These are phyloP conservation scores for Zygnema circumcarinatum DNA, from an alignment of 139 green algal species.

Conservation along the genomic window DNA sequence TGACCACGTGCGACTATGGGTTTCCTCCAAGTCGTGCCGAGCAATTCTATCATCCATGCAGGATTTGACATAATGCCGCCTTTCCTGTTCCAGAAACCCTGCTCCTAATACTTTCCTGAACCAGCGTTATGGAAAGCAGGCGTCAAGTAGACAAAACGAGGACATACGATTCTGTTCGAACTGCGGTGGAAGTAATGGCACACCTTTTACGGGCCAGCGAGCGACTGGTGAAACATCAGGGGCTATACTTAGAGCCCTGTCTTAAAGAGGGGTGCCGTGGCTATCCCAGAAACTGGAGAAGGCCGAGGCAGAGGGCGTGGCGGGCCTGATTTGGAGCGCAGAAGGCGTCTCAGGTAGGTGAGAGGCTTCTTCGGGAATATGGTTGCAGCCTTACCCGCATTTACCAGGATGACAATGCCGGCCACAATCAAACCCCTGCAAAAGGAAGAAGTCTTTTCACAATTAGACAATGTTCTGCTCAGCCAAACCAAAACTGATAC, in stretches of 20 bases:
- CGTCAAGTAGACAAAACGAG: no score
- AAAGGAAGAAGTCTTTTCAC: no score
- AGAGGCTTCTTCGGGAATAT: not conserved
- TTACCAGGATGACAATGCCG: constrained; percentile 26
- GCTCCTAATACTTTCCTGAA: no score
- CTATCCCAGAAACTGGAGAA: not conserved
- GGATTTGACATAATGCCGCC: no score
- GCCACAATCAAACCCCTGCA: constrained; percentile 28
- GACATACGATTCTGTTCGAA: no score
- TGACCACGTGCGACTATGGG: no score
- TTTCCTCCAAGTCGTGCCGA: no score
- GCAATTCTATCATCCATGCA: no score
- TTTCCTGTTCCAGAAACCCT: no score
- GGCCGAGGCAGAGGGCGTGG: not conserved
- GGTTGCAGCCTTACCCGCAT: constrained; percentile 6
- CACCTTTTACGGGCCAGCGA: not conserved
- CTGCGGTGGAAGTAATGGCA: not conserved
- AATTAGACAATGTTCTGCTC: no score
- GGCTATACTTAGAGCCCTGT: not conserved
- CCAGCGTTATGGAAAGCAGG: no score
- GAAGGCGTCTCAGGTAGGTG: not conserved
- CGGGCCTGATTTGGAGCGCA: not conserved
- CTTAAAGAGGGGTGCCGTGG: not conserved
- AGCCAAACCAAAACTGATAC: no score
- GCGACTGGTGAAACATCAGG: not conserved